Evolutionary conservation across 176 grass and related monocot genomes (phyloP), one percentile per base, ranked within the genome.

Genomic region (Oryza punctata): DNA sequence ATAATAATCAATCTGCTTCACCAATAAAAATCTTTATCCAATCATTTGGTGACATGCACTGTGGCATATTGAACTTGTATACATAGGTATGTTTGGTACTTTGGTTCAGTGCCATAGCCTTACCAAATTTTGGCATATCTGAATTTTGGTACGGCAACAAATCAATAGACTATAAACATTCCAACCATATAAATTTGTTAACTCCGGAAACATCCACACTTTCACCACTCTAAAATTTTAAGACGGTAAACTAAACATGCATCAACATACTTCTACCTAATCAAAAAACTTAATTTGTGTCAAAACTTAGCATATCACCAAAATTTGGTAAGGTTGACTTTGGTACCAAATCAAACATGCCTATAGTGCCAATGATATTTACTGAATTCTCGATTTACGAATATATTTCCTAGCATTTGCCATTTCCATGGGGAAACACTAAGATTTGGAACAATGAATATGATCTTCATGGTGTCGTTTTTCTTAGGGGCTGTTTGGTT

Each of bases 41-140:
- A 59, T 69, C 45, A 76, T 47, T 76, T 61, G 57, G 29, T 43
- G 69, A 49, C 30, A 52, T 72, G 77, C 19, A 44, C 10, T 18
- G 9, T 63, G 11, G 60, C 45, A 18, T 65, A 78, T 78, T 28
- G 46, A 82, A 50, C 45, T 50, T 49, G 10, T 26, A 37, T 60
- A 73, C 21, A 33, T 12, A 70, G 24, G 44, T 65, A n/a, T 57
- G 52, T 57, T 57, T 57, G 52, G 19, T n/a, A n/a, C 52, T 57
- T 57, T 57, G 52, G 19, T n/a, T 57, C 52, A 21, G 15, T 54
- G 16, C 16, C 16, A 54, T 54, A 54, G 16, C 49, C 49, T 54
- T 75, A 19, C 5, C 16, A 54, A 54, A 54, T 19, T 54, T 54
- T 54, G 16, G 49, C 49, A 7, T 7, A 19, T 19, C 16, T 54